A percentile compares a stretch with the other conserved stretches of the same genome.
Conservation (phyloP, 2,329 filamentous ascomycete genomes). For the Penicillium sp. region DNA sequence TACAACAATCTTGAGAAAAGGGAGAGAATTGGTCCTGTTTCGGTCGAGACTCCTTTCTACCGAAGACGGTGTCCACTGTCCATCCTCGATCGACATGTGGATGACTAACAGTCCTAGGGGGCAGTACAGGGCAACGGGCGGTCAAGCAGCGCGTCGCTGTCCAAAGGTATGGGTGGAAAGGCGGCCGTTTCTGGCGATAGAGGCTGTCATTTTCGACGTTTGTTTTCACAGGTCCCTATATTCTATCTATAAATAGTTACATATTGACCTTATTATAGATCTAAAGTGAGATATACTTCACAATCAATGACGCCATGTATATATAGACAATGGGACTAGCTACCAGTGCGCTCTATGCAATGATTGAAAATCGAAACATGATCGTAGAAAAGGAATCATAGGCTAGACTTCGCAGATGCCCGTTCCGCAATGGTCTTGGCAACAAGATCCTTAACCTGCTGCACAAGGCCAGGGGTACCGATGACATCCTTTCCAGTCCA, state of each 20-base stretch:
- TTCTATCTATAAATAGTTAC: neutral
- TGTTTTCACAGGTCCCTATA: no score
- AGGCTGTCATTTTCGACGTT: no score
- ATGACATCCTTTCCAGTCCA: constrained; percentile 64
- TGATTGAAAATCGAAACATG: constrained; percentile 10
- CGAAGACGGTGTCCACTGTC: no score
- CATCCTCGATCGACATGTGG: no score
- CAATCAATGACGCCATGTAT: constrained; percentile 13
- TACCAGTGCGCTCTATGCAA: constrained; percentile 26
- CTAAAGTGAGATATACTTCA: constrained; percentile 11
- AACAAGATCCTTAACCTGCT: constrained; percentile 57
- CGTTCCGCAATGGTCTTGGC: constrained; percentile 47
- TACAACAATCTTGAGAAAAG: no score
- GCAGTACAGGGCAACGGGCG: no score
- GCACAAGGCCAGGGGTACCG: constrained; percentile 55
- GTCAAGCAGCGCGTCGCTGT: no score
- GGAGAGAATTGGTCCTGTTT: no score
- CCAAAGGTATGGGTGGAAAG: no score
- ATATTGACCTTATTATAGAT: neutral
- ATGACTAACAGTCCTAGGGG: no score
- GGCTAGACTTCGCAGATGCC: constrained; percentile 24
- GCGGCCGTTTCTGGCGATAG: no score
- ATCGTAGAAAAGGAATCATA: constrained; percentile 19
- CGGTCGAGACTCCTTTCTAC: no score
- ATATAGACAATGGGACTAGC: constrained; percentile 22